Conservation (phyloP, 768 basidiomycete species). For the Lyophyllum decastes region DNA sequence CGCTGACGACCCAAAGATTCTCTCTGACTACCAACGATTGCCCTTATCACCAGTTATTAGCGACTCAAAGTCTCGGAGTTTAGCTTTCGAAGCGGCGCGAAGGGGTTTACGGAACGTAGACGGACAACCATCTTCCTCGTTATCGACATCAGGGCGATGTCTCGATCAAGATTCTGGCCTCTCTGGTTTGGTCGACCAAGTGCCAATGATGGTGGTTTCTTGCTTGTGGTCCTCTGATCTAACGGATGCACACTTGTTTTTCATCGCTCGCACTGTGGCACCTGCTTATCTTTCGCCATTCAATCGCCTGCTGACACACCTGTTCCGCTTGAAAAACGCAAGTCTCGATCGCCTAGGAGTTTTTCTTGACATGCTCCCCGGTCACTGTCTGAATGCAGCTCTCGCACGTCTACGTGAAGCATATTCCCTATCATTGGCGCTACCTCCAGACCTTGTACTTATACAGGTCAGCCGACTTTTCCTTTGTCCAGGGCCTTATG, state of each 20-base stretch:
- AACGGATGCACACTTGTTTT: slow-evolving; percentile 30
- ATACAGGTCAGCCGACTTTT: slow-evolving; percentile 42
- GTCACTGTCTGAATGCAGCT: slow-evolving; percentile 16
- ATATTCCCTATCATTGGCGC: slow-evolving; percentile 25
- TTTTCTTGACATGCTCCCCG: slow-evolving; percentile 19
- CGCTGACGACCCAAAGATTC: slow-evolving; percentile 46
- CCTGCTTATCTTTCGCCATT: slow-evolving; percentile 32
- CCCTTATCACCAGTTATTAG: slow-evolving; percentile 26
- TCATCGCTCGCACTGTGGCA: slow-evolving; percentile 36
- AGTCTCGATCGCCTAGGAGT: slow-evolving; percentile 9
- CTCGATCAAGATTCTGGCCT: slow-evolving; percentile 52
- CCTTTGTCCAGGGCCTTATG: slow-evolving; percentile 17
- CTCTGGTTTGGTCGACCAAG: slow-evolving; percentile 42
- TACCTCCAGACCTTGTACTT: slow-evolving; percentile 37
- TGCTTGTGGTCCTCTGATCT: slow-evolving; percentile 8
- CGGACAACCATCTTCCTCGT: background rate
- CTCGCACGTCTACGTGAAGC: slow-evolving; percentile 21
- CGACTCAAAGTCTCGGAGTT: slow-evolving; percentile 13
- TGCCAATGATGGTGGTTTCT: slow-evolving; percentile 30
- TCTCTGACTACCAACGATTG: slow-evolving; percentile 53
- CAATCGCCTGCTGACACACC: slow-evolving; percentile 25
- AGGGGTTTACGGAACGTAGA: slow-evolving; percentile 29
- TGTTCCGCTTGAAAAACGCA: slow-evolving; percentile 3
- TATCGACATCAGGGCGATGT: slow-evolving; percentile 37
- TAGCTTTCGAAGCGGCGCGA: slow-evolving; percentile 35